These are phyloP conservation scores for Geranium brycei DNA, from an alignment of 345 rosid species.

Conservation along the genomic window DNA sequence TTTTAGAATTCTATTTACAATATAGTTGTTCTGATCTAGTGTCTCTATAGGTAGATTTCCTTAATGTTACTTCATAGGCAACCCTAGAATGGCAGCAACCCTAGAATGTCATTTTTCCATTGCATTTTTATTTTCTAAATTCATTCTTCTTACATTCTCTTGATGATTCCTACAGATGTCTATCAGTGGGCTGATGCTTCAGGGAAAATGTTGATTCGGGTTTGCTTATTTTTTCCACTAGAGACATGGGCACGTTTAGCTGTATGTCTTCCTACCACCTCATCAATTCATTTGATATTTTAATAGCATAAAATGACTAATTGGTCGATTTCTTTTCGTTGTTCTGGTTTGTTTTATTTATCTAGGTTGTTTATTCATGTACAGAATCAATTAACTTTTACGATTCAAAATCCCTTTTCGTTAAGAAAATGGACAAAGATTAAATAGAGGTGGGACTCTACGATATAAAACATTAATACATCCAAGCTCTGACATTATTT, in stretches of 20 bases:
- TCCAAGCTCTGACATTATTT: too few species aligned
- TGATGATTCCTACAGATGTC: constrained; percentile 41
- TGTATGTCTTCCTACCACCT: constrained; percentile 29
- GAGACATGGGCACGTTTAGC: constrained; percentile 56
- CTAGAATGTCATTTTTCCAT: background rate
- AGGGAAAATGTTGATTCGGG: constrained; percentile 65
- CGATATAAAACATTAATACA: too few species aligned
- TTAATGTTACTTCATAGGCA: too few species aligned
- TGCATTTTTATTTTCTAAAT: background rate
- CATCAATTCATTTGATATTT: background rate
- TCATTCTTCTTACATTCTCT: constrained; percentile 1
- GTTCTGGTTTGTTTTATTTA: background rate
- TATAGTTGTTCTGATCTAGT: background rate
- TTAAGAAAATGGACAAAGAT: too few species aligned
- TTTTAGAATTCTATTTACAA: background rate
- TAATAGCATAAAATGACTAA: background rate
- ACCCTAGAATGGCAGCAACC: too few species aligned
- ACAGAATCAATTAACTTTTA: too few species aligned
- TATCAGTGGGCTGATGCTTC: constrained; percentile 73
- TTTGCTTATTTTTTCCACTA: constrained; percentile 80
- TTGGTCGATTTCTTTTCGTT: background rate
- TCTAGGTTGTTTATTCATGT: background rate
- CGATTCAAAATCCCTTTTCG: too few species aligned
- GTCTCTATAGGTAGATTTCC: too few species aligned
- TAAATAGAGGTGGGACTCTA: too few species aligned